phyloP scores from a whole-genome alignment of 441 rosid species.

The Heliophila coronopifolia region DNA sequence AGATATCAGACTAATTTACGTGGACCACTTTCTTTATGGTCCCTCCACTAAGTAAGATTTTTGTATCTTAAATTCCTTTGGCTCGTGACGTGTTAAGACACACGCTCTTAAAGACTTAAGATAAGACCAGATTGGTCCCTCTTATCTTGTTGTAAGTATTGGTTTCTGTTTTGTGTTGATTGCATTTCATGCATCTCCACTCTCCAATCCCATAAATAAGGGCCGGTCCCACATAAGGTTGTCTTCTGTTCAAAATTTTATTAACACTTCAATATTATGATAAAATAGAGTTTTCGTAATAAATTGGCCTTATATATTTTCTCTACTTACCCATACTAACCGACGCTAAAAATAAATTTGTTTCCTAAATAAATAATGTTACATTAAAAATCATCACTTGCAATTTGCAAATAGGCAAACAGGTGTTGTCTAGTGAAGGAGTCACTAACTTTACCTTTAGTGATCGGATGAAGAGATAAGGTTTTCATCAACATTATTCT shows the following conservation, averaged over 20 bases:
- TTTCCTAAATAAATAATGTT: not conserved
- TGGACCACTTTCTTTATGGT: constrained; percentile 47
- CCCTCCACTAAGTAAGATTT: constrained; percentile 41
- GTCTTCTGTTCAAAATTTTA: not conserved
- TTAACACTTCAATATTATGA: constrained; percentile 14
- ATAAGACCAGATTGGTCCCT: constrained; percentile 26
- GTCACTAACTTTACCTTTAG: constrained; percentile 19
- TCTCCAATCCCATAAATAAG: not conserved
- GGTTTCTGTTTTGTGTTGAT: constrained; percentile 4
- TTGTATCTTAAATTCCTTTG: constrained; percentile 7
- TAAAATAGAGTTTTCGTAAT: too few relatives aligned
- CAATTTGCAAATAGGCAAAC: too few relatives aligned
- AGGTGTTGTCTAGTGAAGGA: constrained; percentile 16
- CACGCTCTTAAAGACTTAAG: constrained; percentile 13
- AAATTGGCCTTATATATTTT: too few relatives aligned
- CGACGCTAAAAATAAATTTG: not conserved
- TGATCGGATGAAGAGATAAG: constrained; percentile 22
- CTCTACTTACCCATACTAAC: too few relatives aligned
- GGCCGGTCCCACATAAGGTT: not conserved
- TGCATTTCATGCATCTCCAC: constrained; percentile 14
- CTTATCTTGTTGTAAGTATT: constrained; percentile 5
- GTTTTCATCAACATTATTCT: constrained; percentile 22
- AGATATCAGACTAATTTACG: constrained; percentile 32
- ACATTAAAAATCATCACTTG: not conserved
- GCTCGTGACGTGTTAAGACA: constrained; percentile 17